Evolutionary conservation across 257 asterid genomes (phyloP).

Genomic region (Cynanchum wilfordii): DNA sequence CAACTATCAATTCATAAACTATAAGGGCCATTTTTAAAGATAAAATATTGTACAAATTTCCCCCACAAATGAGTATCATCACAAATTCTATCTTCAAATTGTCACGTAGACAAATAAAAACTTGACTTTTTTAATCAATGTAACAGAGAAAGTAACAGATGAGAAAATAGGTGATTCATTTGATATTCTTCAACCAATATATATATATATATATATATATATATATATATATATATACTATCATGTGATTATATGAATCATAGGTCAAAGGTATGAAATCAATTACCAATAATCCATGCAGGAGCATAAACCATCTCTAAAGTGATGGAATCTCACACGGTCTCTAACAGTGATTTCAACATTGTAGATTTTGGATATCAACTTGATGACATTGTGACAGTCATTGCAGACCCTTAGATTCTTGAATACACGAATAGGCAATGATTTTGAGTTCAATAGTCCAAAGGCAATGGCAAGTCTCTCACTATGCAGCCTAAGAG

Average conservation of each 20-base stretch:
- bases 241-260: too few species aligned
- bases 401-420: slow-evolving; percentile 58
- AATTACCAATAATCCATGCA: slow-evolving; percentile 65
- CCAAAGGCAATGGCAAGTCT: slow-evolving; percentile 67
- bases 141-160: background rate
- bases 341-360: slow-evolving; percentile 71
- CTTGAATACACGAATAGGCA: slow-evolving; percentile 57
- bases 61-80: too few species aligned
- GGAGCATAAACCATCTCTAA: slow-evolving; percentile 58
- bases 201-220: too few species aligned
- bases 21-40: too few species aligned
- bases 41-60: too few species aligned
- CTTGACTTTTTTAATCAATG: background rate
- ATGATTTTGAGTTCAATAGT: slow-evolving; percentile 43
- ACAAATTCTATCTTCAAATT: too few species aligned
- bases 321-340: slow-evolving; percentile 69
- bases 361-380: slow-evolving; percentile 34
- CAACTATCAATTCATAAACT: background rate
- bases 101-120: too few species aligned
- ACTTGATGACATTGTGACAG: slow-evolving; percentile 53
- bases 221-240: background rate
- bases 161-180: background rate
- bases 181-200: background rate
- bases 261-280: background rate
- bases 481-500: slow-evolving; percentile 65